A percentile compares a stretch with the other conserved stretches of the same genome.
phyloP scores from a whole-genome alignment of 176 grass and related monocot species.

The Paspalum notatum region DNA sequence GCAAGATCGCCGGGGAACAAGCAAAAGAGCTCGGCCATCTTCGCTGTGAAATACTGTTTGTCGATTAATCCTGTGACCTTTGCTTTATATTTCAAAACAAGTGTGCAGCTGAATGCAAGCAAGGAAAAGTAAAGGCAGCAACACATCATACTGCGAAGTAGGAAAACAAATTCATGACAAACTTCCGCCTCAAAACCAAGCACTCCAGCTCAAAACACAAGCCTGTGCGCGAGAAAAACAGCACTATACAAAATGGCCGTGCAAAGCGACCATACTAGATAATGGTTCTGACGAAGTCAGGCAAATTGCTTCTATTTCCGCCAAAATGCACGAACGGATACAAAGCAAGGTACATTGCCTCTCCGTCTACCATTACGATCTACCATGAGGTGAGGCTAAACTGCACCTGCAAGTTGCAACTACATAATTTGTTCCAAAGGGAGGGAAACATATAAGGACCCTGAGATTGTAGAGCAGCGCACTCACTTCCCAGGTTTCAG shows the following conservation, averaged over 20 bases:
- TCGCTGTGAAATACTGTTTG: too few species aligned
- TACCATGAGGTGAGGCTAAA: not conserved
- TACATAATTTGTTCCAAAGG: not conserved
- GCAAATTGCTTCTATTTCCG: not conserved
- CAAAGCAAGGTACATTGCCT: not conserved
- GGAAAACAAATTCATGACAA: not conserved
- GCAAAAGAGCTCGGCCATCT: too few species aligned
- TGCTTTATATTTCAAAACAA: too few species aligned
- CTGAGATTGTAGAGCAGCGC: not conserved
- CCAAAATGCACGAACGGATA: not conserved
- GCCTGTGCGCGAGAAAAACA: not conserved
- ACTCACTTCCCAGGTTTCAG: slow-evolving; percentile 13
- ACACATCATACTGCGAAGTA: too few species aligned
- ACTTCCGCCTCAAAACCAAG: not conserved
- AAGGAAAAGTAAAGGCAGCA: not conserved
- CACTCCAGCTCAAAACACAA: too few species aligned
- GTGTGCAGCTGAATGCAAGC: not conserved
- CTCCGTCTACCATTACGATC: not conserved
- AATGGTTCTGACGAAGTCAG: not conserved
- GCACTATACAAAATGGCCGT: slow-evolving; percentile 35
- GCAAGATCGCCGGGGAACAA: too few species aligned
- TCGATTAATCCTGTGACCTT: too few species aligned
- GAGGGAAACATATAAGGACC: slow-evolving; percentile 6
- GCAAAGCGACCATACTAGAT: not conserved
- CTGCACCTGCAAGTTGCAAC: not conserved